These are phyloP conservation scores for Begonia loranthoides DNA, from an alignment of 306 rosid genomes.

Conservation along the genomic window DNA sequence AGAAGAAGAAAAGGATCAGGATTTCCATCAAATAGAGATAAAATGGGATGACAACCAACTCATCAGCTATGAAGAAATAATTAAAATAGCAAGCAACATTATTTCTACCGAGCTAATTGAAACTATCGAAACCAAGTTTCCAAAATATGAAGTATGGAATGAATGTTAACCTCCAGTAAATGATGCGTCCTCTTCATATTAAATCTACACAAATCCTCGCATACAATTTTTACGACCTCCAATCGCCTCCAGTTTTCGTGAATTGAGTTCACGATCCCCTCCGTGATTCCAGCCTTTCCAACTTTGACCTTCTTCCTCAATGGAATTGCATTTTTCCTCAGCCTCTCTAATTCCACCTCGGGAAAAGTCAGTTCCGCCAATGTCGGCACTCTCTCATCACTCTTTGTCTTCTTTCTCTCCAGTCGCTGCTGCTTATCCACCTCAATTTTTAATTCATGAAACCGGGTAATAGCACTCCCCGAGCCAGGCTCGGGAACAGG, in stretches of 20 bases:
- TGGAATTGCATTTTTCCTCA: conserved; percentile 34
- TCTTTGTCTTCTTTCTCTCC: conserved; percentile 15
- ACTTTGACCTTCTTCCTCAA: conserved; percentile 53
- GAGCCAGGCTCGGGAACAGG: conserved; percentile 63
- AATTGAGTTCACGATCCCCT: conserved; percentile 79
- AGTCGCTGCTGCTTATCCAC: conserved; percentile 23
- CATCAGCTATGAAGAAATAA: no score
- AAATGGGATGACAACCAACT: no score
- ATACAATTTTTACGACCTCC: conserved; percentile 59
- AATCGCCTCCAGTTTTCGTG: conserved; percentile 74
- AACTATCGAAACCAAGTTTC: no score
- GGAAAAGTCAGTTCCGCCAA: conserved; percentile 72
- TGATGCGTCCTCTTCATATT: conserved; percentile 96
- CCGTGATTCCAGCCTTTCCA: conserved; percentile 87
- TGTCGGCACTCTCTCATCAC: conserved; percentile 41
- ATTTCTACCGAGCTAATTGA: no score
- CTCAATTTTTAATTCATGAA: conserved; percentile 28
- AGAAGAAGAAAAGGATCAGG: no score
- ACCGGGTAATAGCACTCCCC: conserved; percentile 30
- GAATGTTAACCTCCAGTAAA: conserved; percentile 50
- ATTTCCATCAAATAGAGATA: no score
- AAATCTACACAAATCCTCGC: conserved; percentile 60
- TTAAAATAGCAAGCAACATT: no score
- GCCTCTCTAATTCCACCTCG: conserved; percentile 38
- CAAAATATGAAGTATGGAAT: no score